These are phyloP conservation scores for Juglanconis oblonga DNA, from an alignment of 2,329 filamentous ascomycete species.

Conservation along the genomic window DNA sequence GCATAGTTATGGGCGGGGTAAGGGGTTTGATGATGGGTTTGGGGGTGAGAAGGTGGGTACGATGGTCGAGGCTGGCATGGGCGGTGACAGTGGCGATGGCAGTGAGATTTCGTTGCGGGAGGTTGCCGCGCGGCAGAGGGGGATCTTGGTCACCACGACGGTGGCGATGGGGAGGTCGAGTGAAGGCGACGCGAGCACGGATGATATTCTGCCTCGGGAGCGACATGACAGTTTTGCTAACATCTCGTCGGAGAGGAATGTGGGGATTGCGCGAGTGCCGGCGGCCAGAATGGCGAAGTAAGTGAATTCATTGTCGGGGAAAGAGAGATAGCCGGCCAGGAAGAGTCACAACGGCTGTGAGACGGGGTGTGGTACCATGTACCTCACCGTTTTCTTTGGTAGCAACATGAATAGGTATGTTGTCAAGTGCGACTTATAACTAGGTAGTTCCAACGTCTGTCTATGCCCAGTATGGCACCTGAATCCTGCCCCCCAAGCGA, in stretches of 20 bases:
- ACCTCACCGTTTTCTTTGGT: not conserved
- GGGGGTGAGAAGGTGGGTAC: not conserved
- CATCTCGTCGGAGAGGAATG: not conserved
- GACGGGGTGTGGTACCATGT: not conserved
- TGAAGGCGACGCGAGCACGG: constrained; percentile 6
- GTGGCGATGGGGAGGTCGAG: constrained; percentile 9
- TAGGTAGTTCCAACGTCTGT: not conserved
- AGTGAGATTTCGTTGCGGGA: not conserved
- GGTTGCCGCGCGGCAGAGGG: not conserved
- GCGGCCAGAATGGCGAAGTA: not conserved
- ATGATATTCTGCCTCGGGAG: constrained; percentile 6
- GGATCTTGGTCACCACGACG: constrained; percentile 14
- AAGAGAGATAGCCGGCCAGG: not conserved
- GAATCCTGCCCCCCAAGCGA: not conserved
- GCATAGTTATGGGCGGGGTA: constrained; percentile 15
- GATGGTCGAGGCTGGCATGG: not conserved
- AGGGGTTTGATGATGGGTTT: not conserved
- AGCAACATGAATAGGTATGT: not conserved
- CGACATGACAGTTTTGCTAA: not conserved
- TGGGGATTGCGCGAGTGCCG: not conserved
- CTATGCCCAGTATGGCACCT: not conserved
- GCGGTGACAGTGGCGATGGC: not conserved
- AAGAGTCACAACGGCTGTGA: too few species aligned
- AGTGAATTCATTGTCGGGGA: not conserved
- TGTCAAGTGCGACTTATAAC: not conserved